Evolutionary conservation across 257 asterid species (phyloP).

Genomic region (Plantago elongata): DNA sequence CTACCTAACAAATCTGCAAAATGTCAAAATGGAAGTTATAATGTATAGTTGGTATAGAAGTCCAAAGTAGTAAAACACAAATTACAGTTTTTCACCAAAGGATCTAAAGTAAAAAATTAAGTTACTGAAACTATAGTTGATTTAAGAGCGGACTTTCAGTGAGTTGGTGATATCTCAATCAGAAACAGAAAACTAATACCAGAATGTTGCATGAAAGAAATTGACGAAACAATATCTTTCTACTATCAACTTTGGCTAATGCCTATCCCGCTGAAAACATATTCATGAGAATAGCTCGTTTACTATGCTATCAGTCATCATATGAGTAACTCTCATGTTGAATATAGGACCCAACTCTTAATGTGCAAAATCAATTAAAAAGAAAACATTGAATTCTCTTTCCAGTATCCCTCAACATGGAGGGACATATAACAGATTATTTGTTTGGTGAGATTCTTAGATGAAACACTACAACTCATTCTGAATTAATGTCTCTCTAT

Average conservation of each 20-base stretch:
- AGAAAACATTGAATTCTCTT: too few relatives aligned
- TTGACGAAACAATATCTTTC: neutral
- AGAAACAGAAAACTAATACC: neutral
- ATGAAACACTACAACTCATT: too few relatives aligned
- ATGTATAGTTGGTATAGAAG: neutral
- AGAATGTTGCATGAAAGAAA: conserved; percentile 6
- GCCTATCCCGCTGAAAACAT: neutral
- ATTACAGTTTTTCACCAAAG: neutral
- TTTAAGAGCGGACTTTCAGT: neutral
- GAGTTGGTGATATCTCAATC: neutral
- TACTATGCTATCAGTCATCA: too few relatives aligned
- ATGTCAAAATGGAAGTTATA: conserved; percentile 8
- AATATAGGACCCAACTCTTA: too few relatives aligned
- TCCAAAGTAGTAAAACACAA: conserved; percentile 6
- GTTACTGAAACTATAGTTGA: neutral
- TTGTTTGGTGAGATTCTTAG: too few relatives aligned
- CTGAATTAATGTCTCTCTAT: too few relatives aligned
- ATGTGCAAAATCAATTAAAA: too few relatives aligned
- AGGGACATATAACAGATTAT: too few relatives aligned
- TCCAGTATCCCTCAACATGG: too few relatives aligned
- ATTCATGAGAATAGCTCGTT: too few relatives aligned
- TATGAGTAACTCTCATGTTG: too few relatives aligned
- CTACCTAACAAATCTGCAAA: conserved; percentile 10
- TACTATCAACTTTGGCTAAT: neutral
- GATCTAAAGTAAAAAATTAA: neutral